Conservation (phyloP, 371 early-diverging fungal species). For the Parasitella parasitica region DNA sequence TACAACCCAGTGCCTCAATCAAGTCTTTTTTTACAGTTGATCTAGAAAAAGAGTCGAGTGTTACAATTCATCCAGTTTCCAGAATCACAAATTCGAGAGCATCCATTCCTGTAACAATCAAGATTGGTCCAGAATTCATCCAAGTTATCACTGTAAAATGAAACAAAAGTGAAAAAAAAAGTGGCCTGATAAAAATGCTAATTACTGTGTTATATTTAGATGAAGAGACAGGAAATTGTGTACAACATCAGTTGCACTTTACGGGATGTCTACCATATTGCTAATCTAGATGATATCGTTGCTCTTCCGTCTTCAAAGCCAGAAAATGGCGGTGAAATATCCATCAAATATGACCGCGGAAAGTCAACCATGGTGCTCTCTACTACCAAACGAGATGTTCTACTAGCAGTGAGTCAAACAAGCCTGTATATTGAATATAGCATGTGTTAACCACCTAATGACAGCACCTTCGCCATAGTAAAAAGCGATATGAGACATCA, state of each 20-base stretch:
- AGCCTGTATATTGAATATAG: conserved; percentile 18
- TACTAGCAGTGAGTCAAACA: conserved; percentile 50
- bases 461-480: conserved; percentile 63
- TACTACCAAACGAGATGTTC: conserved; percentile 72
- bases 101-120: conserved; percentile 75
- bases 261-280: conserved; percentile 86
- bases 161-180: conserved; percentile 4
- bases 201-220: conserved; percentile 1
- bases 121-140: conserved; percentile 79
- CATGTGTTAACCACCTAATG: neutral
- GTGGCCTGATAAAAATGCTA: neutral
- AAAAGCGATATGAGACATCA: conserved; percentile 67
- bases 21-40: conserved; percentile 43
- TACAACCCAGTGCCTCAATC: too few relatives aligned
- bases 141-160: conserved; percentile 68
- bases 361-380: conserved; percentile 69
- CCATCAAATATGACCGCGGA: conserved; percentile 74
- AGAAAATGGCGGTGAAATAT: conserved; percentile 69
- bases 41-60: conserved; percentile 65
- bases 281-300: conserved; percentile 77
- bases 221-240: conserved; percentile 63
- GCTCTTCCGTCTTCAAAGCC: conserved; percentile 45
- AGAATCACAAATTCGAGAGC: conserved; percentile 58
- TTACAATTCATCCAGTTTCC: conserved; percentile 63
- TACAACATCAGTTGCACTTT: conserved; percentile 68